Percentiles rank a stretch among this genome's conserved stretches.
These are phyloP conservation scores for Coemansia erecta DNA, from an alignment of 192 early-diverging fungal genomes.

Conservation along the genomic window DNA sequence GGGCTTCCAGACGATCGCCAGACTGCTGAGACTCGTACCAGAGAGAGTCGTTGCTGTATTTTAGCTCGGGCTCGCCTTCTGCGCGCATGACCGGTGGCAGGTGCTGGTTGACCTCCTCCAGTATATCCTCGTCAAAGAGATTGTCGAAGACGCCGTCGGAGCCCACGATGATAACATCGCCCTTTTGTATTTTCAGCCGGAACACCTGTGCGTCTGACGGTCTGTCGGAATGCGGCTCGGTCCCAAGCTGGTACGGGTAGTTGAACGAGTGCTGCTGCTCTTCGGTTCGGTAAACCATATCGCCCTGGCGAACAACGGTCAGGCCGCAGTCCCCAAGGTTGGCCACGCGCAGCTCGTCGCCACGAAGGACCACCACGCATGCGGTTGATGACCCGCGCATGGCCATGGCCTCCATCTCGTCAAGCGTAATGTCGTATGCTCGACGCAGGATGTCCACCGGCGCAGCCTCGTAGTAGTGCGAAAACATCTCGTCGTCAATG, in stretches of 20 bases:
- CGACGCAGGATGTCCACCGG: constrained; percentile 80
- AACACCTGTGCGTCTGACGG: constrained; percentile 85
- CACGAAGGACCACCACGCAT: constrained; percentile 77
- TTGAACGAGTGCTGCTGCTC: constrained; percentile 99
- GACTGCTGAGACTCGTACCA: constrained; percentile 52
- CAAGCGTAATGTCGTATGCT: constrained; percentile 72
- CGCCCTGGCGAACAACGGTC: constrained; percentile 80
- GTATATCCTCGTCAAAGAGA: constrained; percentile 94
- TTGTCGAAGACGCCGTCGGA: constrained; percentile 98
- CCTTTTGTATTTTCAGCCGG: constrained; percentile 80
- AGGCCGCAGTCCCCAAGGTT: constrained; percentile 96
- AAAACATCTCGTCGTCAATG: constrained; percentile 71
- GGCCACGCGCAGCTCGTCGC: constrained; percentile 90
- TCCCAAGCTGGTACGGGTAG: constrained; percentile 95
- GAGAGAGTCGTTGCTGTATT: constrained; percentile 49
- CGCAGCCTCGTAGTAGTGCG: constrained; percentile 74
- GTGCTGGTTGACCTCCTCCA: constrained; percentile 73
- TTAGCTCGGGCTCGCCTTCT: constrained; percentile 44
- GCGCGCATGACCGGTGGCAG: constrained; percentile 45
- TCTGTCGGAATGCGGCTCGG: constrained; percentile 68
- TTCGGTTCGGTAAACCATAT: constrained; percentile 89
- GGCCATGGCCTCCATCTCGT: constrained; percentile 65
- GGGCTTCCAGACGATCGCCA: constrained; percentile 15
- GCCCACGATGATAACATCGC: constrained; percentile 90
- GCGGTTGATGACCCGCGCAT: constrained; percentile 92